A percentile compares a stretch with the other conserved stretches of the same genome.
Conservation (phyloP, 23 red algal genomes). For the Gracilariopsis chorda region DNA sequence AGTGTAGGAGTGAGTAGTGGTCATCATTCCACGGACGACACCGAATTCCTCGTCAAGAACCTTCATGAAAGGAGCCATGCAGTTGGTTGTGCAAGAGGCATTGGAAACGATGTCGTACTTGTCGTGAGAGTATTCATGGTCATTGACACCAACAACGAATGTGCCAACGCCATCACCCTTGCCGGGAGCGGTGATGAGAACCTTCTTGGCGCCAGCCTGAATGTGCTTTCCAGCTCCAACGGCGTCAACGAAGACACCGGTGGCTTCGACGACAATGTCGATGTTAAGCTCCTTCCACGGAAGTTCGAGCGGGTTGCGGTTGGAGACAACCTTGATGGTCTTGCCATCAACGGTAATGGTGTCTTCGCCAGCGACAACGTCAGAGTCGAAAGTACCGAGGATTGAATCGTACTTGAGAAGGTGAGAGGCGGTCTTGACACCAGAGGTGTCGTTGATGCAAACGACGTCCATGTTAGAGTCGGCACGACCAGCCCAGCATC, state of each 20-base stretch:
- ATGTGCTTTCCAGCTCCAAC: conserved; percentile 89
- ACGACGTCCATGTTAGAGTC: conserved; percentile 89
- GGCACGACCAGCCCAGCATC: conserved; percentile 73
- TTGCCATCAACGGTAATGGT: conserved; percentile 87
- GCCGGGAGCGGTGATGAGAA: conserved; percentile 96
- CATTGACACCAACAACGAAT: conserved; percentile 92
- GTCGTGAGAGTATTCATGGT: conserved; percentile 60
- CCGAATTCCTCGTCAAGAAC: conserved; percentile 95
- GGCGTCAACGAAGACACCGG: conserved; percentile 94
- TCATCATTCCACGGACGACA: conserved; percentile 96
- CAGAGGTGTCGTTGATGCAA: conserved; percentile 95
- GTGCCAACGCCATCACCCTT: conserved; percentile 90
- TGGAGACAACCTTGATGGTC: conserved; percentile 79
- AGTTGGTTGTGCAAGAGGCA: conserved; percentile 98
- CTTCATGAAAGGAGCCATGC: conserved; percentile 97
- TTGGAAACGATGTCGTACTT: conserved; percentile 91
- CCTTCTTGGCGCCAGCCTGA: conserved; percentile 96
- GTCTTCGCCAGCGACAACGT: conserved; percentile 79
- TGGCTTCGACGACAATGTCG: conserved; percentile 95
- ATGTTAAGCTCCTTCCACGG: conserved; percentile 87
- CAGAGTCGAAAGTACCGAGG: conserved; percentile 79
- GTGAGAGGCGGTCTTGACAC: conserved; percentile 94
- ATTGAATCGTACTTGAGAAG: conserved; percentile 99
- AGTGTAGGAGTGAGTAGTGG: conserved; percentile 97
- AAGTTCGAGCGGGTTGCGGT: conserved; percentile 87